Conservation (phyloP, 768 basidiomycete genomes). For the Dacryopinax primogenitus region DNA sequence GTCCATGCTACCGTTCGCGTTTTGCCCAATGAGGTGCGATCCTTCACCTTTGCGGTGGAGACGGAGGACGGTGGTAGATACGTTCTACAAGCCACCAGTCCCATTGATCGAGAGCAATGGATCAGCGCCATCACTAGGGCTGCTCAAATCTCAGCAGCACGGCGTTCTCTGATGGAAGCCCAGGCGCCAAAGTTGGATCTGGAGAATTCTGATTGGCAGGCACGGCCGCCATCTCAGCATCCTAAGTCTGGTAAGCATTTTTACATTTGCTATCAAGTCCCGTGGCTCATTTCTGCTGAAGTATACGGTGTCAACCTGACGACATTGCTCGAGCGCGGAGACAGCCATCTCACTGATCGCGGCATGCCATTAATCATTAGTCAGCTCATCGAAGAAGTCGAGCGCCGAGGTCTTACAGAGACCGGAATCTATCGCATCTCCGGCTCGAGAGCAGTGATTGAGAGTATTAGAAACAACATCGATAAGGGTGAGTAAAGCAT, state of each 20-base stretch:
- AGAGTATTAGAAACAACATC: slow-evolving; percentile 55
- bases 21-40: slow-evolving; percentile 67
- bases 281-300: background rate
- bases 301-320: background rate
- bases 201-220: slow-evolving; percentile 1
- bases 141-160: slow-evolving; percentile 59
- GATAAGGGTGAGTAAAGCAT: slow-evolving; percentile 42
- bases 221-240: background rate
- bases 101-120: slow-evolving; percentile 65
- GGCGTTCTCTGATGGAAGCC: slow-evolving; percentile 24
- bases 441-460: slow-evolving; percentile 59
- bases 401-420: slow-evolving; percentile 61
- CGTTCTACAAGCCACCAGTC: slow-evolving; percentile 57
- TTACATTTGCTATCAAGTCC: background rate
- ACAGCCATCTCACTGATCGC: background rate
- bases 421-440: slow-evolving; percentile 81
- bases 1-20: slow-evolving; percentile 56
- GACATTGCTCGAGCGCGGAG: background rate
- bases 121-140: slow-evolving; percentile 58
- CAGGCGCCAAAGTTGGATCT: background rate
- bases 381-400: slow-evolving; percentile 43
- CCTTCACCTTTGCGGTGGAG: slow-evolving; percentile 69
- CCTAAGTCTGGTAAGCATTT: background rate
- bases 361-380: slow-evolving; percentile 4
- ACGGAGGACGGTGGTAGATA: slow-evolving; percentile 82